Evolutionary conservation across 345 rosid species (phyloP).

Genomic region (Pugionium cornutum): DNA sequence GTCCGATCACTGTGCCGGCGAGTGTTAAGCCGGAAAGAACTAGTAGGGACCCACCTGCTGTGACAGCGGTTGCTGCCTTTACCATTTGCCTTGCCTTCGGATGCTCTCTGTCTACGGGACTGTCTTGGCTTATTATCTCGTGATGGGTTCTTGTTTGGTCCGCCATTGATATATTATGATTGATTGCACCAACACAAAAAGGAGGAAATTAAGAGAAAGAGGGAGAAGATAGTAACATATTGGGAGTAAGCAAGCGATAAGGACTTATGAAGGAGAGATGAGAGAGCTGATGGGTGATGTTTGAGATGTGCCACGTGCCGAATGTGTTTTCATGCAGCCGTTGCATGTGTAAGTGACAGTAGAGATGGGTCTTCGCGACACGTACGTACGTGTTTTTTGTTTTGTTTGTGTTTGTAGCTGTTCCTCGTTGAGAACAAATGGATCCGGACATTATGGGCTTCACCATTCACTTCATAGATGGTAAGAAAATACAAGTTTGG

Average conservation of each 20-base stretch:
- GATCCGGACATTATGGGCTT: neutral
- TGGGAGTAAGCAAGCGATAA: neutral
- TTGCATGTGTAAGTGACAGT: conserved; percentile 28
- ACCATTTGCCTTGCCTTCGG: conserved; percentile 55
- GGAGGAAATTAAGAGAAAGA: neutral
- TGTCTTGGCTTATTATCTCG: conserved; percentile 24
- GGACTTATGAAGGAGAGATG: conserved; percentile 3
- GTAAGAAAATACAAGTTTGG: neutral
- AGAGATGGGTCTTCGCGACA: conserved; percentile 23
- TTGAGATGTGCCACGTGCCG: conserved; percentile 16
- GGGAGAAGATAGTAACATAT: neutral
- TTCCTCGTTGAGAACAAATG: neutral
- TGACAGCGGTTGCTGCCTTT: conserved; percentile 67
- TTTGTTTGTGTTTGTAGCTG: neutral
- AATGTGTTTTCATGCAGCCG: conserved; percentile 36
- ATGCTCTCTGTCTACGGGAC: neutral
- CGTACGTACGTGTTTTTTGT: conserved; percentile 15
- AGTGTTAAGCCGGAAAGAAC: conserved; percentile 69
- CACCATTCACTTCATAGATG: neutral
- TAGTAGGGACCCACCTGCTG: conserved; percentile 75
- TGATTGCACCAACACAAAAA: neutral
- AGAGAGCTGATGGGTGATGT: conserved; percentile 16
- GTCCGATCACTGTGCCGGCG: conserved; percentile 66
- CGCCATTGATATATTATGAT: conserved; percentile 19
- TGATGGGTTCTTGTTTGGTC: conserved; percentile 31